Base-by-base conservation (phyloP, 345 rosid species). In the Gossypioides kirkii region DNA sequence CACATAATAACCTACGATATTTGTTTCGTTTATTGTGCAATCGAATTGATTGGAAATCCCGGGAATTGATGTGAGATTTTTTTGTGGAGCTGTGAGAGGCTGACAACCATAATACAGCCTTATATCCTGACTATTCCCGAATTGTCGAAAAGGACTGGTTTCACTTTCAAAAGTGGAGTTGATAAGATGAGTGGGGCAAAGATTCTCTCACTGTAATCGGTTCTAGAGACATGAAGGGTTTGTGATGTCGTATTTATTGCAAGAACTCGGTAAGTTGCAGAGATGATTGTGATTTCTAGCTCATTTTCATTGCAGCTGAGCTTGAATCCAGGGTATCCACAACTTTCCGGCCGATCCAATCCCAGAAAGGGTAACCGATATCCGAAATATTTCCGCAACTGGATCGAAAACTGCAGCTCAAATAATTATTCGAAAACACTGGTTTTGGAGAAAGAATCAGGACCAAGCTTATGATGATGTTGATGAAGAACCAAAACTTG, bases 351-450 rank as follows among this genome's bases (percentile, higher is more conserved):
- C 3, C 10, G 68, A 12, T 49, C 0, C 0, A 0, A 41, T 55
- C 78, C 81, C 81, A 80, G 56, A 84, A 84, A 26, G 87, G 85
- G 11, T 84, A 84, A 0, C 2, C 58, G 5, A 82, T 74, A 0
- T 14, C 2, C 0, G 0, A 8, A 20, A 70, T 73, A n/a, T 68
- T 0, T 7, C 79, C 84, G 4, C 87, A 84, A 0, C 0, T 0
- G 50, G 78, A 55, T 5, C 10, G 3, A 0, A 0, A 0, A 23
- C 52, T 20, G 70, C 85, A 82, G 52, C 0, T 72, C 2, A 0
- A 38, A 25, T 73, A 52, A 60, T 1, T 76, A 5, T n/a, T 22
- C 25, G 83, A 78, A 13, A 79, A 70, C 14, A 71, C 80, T 65
- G 7, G 73, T 26, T 26, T 54, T 5, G 83, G 69, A 61, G 70